Conservation (phyloP, 2,329 filamentous ascomycete genomes). For the Beauveria sp. region DNA sequence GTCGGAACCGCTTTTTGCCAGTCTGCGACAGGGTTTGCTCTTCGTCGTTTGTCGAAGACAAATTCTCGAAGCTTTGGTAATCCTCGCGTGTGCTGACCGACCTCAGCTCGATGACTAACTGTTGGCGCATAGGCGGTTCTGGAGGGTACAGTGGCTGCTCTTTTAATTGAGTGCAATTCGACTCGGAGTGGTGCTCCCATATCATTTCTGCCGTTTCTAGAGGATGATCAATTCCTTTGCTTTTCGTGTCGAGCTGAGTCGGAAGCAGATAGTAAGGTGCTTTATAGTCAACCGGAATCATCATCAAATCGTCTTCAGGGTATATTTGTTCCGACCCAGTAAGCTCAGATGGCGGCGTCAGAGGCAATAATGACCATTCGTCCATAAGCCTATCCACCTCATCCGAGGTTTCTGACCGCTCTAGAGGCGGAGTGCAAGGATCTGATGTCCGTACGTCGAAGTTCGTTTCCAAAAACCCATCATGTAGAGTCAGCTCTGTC, state of each 20-base stretch:
- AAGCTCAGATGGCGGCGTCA: too few species aligned
- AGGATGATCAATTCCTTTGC: background rate
- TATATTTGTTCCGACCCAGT: background rate
- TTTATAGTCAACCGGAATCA: background rate
- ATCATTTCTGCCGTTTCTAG: background rate
- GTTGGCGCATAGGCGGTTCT: background rate
- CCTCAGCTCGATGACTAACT: background rate
- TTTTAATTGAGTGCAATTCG: background rate
- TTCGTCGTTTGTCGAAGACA: background rate
- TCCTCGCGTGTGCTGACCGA: background rate
- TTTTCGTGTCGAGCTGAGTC: background rate
- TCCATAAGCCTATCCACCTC: too few species aligned
- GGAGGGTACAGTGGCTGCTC: background rate
- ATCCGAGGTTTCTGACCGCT: too few species aligned
- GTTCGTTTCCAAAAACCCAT: too few species aligned
- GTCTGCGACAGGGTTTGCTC: background rate
- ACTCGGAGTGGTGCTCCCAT: background rate
- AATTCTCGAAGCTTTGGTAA: background rate
- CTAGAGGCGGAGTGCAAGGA: too few species aligned
- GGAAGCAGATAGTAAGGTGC: background rate
- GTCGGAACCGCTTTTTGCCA: conserved; percentile 9
- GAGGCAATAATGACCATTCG: too few species aligned
- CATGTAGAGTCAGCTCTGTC: too few species aligned
- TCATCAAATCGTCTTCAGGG: background rate
- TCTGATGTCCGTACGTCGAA: too few species aligned